A percentile compares a stretch with the other conserved stretches of the same genome.
Evolutionary conservation across 1,139 yeast species (phyloP).

Genomic region (Suhomyces bokatorum): DNA sequence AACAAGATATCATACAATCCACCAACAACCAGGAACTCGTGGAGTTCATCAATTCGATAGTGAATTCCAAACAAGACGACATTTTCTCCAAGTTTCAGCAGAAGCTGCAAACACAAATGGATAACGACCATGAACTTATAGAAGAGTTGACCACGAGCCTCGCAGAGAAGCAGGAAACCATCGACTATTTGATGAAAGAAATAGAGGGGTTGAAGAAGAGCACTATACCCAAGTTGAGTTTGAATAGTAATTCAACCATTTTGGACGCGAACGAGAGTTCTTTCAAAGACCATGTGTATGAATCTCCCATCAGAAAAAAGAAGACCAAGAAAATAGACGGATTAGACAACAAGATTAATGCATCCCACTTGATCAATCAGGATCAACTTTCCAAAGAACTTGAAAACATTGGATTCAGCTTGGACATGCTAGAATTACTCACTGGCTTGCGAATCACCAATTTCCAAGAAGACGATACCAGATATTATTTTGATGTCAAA

Average conservation of each 20-base stretch:
- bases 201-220: constrained; percentile 11
- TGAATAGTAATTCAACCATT: constrained; percentile 9
- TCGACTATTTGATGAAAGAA: constrained; percentile 24
- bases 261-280: constrained; percentile 8
- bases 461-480: constrained; percentile 46
- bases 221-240: constrained; percentile 2
- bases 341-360: not conserved
- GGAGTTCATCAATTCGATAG: constrained; percentile 33
- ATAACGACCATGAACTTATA: constrained; percentile 31
- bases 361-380: constrained; percentile 27
- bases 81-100: constrained; percentile 31
- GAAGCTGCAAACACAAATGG: constrained; percentile 30
- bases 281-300: constrained; percentile 19
- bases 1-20: constrained; percentile 34
- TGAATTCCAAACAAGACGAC: constrained; percentile 39
- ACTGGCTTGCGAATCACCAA: constrained; percentile 56
- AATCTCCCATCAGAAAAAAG: constrained; percentile 41
- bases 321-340: constrained; percentile 17
- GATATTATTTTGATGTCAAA: constrained; percentile 51
- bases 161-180: constrained; percentile 27
- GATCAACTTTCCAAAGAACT: constrained; percentile 42
- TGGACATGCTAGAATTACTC: constrained; percentile 57
- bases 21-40: constrained; percentile 30
- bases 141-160: constrained; percentile 28
- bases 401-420: constrained; percentile 49